Evolutionary conservation across 345 rosid species (phyloP).

Genomic region (sweet orange (Citrus sinensis)): DVS_A1.0 CM039165.1:31950001-31950500

Average conservation of each 20-base stretch:
- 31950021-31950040: not conserved
- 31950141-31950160: conserved; percentile 14
- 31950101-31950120: not conserved
- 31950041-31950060: too few species aligned
- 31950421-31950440: not conserved
- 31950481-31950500: too few species aligned
- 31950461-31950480: too few species aligned
- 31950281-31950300: conserved; percentile 71
- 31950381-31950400: conserved; percentile 7
- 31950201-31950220: conserved; percentile 75
- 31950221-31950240: conserved; percentile 70
- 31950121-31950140: not conserved
- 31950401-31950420: too few species aligned
- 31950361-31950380: conserved; percentile 79
- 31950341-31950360: conserved; percentile 64
- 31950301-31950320: conserved; percentile 88
- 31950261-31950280: conserved; percentile 83
- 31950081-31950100: not conserved
- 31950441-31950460: too few species aligned
- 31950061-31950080: not conserved
- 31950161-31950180: conserved; percentile 17
- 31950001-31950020: conserved; percentile 67
- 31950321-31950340: conserved; percentile 86
- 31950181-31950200: conserved; percentile 41
- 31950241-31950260: conserved; percentile 88